Base-by-base conservation (phyloP, 2,329 filamentous ascomycete genomes). In the Phialophora verrucosa region DNA sequence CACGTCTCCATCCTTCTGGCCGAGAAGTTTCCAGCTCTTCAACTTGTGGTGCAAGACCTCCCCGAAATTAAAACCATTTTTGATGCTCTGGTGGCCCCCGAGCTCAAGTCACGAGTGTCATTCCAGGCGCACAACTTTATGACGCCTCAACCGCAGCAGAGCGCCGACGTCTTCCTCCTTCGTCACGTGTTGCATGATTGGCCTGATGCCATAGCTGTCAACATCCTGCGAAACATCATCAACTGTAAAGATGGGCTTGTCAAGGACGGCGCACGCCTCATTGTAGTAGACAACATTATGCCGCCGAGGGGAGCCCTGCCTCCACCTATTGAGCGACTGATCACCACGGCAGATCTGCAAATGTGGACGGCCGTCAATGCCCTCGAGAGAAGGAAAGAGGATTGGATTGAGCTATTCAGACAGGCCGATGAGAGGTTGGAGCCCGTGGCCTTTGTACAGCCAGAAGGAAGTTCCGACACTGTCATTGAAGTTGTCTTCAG, bases 61-160 rank as follows among this genome's bases (percentile, higher is more conserved):
- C 49, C 60, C 10, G 59, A 61, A 23, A 56, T 70, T 14, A 31
- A 68, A 6, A 47, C 63, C 10, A 44, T 63, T n/a, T 67, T 65
- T 8, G 58, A 69, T 23, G 53, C 50, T 44, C 25, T 44, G 2
- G 53, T 69, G 14, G 60, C 68, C 32, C 11, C 55, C 4, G 29
- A 32, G 14, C 62, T 70, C 8, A 54, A 62, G 38, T 55, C 60
- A 8, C 66, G 57, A 14, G 32, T 70, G 54, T 31, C 58, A 4
- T 65, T 69, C 51, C 53, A 70, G 62, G 42, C 67, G 29, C 72
- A 78, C 62, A 71, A 77, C 64, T 79, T 78, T 68, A 77, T 78
- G 66, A 54, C 60, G 25, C 66, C 72, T 1, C 76, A 79, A 66
- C 75, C 77, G 0, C 38, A 29, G 69, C 7, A 50, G 7, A 32